phyloP scores from a whole-genome alignment of 345 rosid genomes.

The Hypericum perforatum region DNA sequence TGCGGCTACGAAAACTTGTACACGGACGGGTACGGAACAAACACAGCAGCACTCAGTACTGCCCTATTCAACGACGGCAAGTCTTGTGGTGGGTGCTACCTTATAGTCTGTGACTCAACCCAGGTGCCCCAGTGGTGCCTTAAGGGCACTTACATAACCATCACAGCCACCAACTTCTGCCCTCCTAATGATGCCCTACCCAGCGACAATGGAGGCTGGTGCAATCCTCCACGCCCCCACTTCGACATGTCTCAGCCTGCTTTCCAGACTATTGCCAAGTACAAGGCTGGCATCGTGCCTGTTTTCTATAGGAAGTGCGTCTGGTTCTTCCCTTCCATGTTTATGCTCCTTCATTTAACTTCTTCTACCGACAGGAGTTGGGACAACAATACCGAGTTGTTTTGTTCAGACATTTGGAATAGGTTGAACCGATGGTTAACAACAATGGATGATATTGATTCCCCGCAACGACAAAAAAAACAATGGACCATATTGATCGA shows the following conservation, averaged over 20 bases:
- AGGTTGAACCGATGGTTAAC: no score
- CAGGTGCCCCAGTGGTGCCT: conserved; percentile 20
- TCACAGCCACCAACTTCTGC: conserved; percentile 26
- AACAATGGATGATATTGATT: no score
- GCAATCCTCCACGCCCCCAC: conserved; percentile 20
- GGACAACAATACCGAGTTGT: no score
- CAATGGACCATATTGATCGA: no score
- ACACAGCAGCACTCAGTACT: conserved; percentile 21
- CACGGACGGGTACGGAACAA: conserved; percentile 18
- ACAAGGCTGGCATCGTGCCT: conserved; percentile 20
- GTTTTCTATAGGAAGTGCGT: conserved; percentile 14
- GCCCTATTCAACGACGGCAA: conserved; percentile 23
- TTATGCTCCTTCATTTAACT: no score
- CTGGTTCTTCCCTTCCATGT: no score
- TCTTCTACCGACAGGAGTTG: no score
- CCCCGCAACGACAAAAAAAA: no score
- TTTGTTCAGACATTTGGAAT: no score
- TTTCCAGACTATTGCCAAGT: conserved; percentile 17
- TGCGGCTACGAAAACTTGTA: conserved; percentile 25
- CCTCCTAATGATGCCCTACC: conserved; percentile 22
- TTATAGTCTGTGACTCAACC: conserved; percentile 9
- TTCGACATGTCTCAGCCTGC: conserved; percentile 26
- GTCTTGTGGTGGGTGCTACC: conserved; percentile 23
- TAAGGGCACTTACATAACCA: conserved; percentile 11
- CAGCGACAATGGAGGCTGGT: conserved; percentile 23